These are phyloP conservation scores for Trifolium subterraneum DNA, from an alignment of 306 rosid genomes.

Conservation along the genomic window DNA sequence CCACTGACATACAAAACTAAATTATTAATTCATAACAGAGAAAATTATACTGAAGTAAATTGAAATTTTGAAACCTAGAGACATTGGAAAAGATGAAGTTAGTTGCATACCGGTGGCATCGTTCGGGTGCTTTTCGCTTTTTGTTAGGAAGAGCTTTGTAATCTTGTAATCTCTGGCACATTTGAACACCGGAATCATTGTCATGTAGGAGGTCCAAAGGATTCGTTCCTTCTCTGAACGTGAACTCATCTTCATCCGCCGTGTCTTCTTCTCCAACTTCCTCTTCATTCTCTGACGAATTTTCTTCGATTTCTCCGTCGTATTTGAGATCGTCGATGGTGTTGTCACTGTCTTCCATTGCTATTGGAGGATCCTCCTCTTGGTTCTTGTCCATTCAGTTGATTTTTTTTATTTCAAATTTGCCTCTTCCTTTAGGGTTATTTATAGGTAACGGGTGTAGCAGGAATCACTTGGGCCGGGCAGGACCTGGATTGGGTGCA, in stretches of 20 bases:
- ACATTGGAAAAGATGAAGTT: background rate
- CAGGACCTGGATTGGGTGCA: no score
- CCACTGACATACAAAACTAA: no score
- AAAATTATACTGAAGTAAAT: background rate
- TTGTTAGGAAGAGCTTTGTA: constrained; percentile 70
- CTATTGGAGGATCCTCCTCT: constrained; percentile 14
- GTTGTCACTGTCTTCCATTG: constrained; percentile 9
- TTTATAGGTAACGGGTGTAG: no score
- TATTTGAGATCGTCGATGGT: background rate
- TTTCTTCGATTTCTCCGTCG: constrained; percentile 19
- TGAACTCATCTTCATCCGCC: constrained; percentile 61
- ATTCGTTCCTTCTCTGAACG: constrained; percentile 65
- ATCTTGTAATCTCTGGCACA: constrained; percentile 67
- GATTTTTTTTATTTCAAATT: no score
- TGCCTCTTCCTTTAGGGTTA: no score
- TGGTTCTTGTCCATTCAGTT: background rate
- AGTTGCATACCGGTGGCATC: background rate
- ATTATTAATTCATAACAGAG: no score
- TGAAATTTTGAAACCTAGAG: background rate
- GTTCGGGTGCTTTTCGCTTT: constrained; percentile 64
- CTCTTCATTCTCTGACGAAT: constrained; percentile 39
- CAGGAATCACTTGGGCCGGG: no score
- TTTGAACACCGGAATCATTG: constrained; percentile 52
- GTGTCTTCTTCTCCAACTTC: no score
- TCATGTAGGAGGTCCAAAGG: constrained; percentile 70